phyloP scores from a whole-genome alignment of 2,329 filamentous ascomycete genomes.

The Neodidymelliopsis sp. region DNA sequence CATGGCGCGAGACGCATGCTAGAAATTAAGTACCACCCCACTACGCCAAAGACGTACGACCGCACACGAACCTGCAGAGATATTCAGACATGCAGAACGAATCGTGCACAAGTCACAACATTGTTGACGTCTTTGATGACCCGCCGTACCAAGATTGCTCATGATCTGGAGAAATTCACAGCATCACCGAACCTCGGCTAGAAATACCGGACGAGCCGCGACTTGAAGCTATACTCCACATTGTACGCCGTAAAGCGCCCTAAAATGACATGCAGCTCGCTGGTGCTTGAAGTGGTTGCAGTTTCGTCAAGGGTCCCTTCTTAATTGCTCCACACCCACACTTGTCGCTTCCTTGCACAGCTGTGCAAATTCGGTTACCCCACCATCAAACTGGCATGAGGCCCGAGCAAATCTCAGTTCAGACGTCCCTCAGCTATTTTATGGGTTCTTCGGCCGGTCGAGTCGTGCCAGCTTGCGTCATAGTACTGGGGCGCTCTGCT shows the following conservation, averaged over 20 bases:
- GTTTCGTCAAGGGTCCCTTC: constrained; percentile 23
- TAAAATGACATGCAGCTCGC: constrained; percentile 37
- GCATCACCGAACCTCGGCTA: constrained; percentile 24
- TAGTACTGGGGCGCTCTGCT: background rate
- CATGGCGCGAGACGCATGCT: constrained; percentile 9
- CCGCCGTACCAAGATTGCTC: constrained; percentile 10
- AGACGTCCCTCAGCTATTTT: constrained; percentile 2
- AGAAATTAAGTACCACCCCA: constrained; percentile 15
- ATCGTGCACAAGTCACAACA: background rate
- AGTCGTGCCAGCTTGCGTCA: constrained; percentile 10
- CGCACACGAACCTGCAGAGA: background rate
- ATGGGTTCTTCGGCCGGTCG: background rate
- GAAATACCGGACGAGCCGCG: constrained; percentile 26
- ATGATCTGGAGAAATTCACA: background rate
- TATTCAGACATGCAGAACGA: background rate
- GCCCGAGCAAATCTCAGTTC: constrained; percentile 3
- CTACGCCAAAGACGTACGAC: constrained; percentile 6
- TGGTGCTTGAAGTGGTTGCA: constrained; percentile 20
- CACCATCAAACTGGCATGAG: constrained; percentile 16
- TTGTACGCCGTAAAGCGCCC: constrained; percentile 17
- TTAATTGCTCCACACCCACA: constrained; percentile 28
- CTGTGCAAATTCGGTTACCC: constrained; percentile 21
- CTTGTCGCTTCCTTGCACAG: constrained; percentile 18
- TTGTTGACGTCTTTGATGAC: constrained; percentile 14
- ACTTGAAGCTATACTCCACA: constrained; percentile 24